Percentiles rank a stretch among this genome's conserved stretches.
phyloP scores from a whole-genome alignment of 768 basidiomycete genomes.

The Tubosaeta brunneosetosa region DNA sequence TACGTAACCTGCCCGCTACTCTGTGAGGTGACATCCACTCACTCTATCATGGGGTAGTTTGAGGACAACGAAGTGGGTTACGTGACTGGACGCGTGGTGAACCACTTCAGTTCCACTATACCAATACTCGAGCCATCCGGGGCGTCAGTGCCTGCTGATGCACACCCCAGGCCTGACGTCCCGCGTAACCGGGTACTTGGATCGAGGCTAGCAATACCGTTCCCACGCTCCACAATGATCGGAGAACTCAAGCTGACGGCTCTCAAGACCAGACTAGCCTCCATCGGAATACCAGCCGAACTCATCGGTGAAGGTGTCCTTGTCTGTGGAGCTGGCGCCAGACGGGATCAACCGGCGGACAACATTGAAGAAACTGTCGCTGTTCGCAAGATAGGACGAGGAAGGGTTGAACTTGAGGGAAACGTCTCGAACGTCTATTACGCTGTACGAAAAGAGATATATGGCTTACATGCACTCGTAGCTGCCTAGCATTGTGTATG shows the following conservation, averaged over 20 bases:
- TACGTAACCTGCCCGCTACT: conserved; percentile 36
- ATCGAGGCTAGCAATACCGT: conserved; percentile 56
- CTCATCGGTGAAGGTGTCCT: conserved; percentile 97
- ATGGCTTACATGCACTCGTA: conserved; percentile 85
- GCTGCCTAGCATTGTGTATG: conserved; percentile 43
- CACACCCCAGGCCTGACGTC: conserved; percentile 19
- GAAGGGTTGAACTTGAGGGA: conserved; percentile 87
- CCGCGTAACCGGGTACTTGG: conserved; percentile 48
- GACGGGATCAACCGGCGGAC: conserved; percentile 38
- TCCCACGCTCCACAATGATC: conserved; percentile 93
- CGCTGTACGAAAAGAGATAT: conserved; percentile 83
- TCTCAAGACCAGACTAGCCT: conserved; percentile 74
- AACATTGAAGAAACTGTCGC: conserved; percentile 67
- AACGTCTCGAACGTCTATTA: conserved; percentile 86
- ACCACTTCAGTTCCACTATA: conserved; percentile 82
- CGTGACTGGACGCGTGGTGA: conserved; percentile 81
- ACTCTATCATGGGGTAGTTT: conserved; percentile 51
- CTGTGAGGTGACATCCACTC: neutral
- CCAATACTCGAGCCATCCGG: conserved; percentile 77
- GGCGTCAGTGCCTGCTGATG: conserved; percentile 26
- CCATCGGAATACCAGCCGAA: conserved; percentile 81
- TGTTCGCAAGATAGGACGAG: conserved; percentile 81
- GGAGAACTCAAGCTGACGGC: conserved; percentile 92
- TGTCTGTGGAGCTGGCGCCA: conserved; percentile 69
- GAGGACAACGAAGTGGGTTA: conserved; percentile 97